These are phyloP conservation scores for Paramecium pentaurelia DNA, from an alignment of 73 alveolate species.

Conservation along the genomic window DNA sequence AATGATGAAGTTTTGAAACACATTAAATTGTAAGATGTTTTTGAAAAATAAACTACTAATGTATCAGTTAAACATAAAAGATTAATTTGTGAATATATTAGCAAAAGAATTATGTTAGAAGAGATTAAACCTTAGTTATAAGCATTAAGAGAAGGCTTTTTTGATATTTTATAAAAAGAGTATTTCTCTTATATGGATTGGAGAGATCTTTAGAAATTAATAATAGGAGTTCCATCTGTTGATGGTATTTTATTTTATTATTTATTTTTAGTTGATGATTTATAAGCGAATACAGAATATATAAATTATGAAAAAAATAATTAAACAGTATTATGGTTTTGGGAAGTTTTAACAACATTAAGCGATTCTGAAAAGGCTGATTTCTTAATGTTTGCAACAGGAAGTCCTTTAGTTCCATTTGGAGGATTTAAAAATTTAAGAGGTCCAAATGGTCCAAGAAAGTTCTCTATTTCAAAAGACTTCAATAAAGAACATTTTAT, in stretches of 20 bases:
- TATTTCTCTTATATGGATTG: not conserved
- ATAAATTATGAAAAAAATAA: not conserved
- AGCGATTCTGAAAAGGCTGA: conserved; percentile 52
- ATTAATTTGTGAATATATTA: not conserved
- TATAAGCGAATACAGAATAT: conserved; percentile 3
- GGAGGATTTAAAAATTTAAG: conserved; percentile 46
- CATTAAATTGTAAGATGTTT: not conserved
- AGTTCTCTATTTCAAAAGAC: conserved; percentile 8
- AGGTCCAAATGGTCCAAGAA: conserved; percentile 34
- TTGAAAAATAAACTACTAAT: not conserved
- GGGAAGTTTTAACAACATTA: conserved; percentile 21
- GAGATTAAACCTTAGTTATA: not conserved
- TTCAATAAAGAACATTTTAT: conserved; percentile 1
- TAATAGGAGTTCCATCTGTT: conserved; percentile 35
- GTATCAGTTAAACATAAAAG: not conserved
- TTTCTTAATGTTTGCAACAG: conserved; percentile 41
- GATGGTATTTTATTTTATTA: not conserved
- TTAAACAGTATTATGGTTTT: conserved; percentile 31
- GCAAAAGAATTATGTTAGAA: not conserved
- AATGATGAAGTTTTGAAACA: not conserved
- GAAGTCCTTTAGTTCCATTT: conserved; percentile 39
- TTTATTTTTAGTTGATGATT: conserved; percentile 1
- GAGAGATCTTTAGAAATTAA: conserved; percentile 34
- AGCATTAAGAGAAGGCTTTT: conserved; percentile 12
- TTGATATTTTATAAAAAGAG: conserved; percentile 40